A percentile compares a stretch with the other conserved stretches of the same genome.
Conservation (phyloP, 495 filamentous ascomycete genomes). For the Trichoderma virens region DNA sequence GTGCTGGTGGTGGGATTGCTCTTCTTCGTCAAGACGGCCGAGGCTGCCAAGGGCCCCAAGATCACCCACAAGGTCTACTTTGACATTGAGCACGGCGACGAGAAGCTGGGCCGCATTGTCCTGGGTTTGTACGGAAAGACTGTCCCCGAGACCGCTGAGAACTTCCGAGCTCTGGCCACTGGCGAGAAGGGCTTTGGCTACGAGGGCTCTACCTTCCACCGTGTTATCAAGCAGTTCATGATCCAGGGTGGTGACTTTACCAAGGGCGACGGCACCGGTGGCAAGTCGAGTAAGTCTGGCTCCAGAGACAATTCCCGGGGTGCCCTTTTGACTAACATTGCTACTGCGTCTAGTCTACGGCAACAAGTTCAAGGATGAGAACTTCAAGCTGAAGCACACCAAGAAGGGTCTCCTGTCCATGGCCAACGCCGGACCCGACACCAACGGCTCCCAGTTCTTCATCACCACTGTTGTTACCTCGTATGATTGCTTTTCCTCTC, state of each 20-base stretch:
- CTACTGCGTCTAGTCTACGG: slow-evolving; percentile 62
- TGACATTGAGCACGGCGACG: slow-evolving; percentile 85
- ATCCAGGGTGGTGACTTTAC: slow-evolving; percentile 99
- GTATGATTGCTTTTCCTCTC: slow-evolving; percentile 47
- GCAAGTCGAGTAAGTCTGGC: slow-evolving; percentile 66
- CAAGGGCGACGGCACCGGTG: slow-evolving; percentile 88
- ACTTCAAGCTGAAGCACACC: slow-evolving; percentile 94
- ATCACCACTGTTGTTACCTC: slow-evolving; percentile 79
- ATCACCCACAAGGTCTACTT: slow-evolving; percentile 98
- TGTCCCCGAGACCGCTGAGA: slow-evolving; percentile 94
- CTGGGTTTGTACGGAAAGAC: slow-evolving; percentile 97
- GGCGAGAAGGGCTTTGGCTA: slow-evolving; percentile 97
- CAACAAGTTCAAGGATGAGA: slow-evolving; percentile 92
- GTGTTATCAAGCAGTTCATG: slow-evolving; percentile 98
- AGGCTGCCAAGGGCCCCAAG: slow-evolving; percentile 84
- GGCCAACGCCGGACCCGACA: slow-evolving; percentile 96
- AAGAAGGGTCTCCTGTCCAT: slow-evolving; percentile 64
- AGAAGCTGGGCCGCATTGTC: slow-evolving; percentile 77
- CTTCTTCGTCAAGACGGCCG: slow-evolving; percentile 61
- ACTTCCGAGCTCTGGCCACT: slow-evolving; percentile 94
- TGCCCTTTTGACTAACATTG: slow-evolving; percentile 12
- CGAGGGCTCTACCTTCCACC: slow-evolving; percentile 92
- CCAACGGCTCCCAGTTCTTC: slow-evolving; percentile 99
- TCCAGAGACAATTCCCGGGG: background rate
- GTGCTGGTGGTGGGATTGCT: slow-evolving; percentile 65